A percentile compares a stretch with the other conserved stretches of the same genome.
Evolutionary conservation across 2,329 filamentous ascomycete genomes (phyloP).

Genomic region (Botryotinia calthae): DNA sequence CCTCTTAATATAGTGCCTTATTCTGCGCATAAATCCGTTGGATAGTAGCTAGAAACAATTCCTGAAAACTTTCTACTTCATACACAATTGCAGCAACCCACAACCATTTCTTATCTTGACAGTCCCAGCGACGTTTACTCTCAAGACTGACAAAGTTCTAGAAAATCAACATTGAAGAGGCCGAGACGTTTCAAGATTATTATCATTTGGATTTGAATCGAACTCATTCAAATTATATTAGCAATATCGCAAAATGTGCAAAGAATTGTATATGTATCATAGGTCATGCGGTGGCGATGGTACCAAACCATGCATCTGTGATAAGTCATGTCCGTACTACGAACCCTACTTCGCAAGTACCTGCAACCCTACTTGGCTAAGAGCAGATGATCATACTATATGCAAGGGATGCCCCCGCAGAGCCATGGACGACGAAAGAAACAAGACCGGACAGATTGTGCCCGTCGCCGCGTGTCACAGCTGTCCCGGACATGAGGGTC

Average conservation of each 20-base stretch:
- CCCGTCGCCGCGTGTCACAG: background rate
- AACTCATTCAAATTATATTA: background rate
- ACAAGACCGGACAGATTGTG: background rate
- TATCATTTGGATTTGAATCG: background rate
- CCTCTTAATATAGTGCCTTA: background rate
- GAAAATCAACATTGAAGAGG: background rate
- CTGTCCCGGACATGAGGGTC: background rate
- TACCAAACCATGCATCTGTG: background rate
- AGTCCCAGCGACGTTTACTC: too few relatives aligned
- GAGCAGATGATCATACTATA: background rate
- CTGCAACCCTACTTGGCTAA: background rate
- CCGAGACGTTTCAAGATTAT: background rate
- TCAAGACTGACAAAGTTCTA: background rate
- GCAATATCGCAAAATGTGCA: background rate
- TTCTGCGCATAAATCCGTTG: too few relatives aligned
- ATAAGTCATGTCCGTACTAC: background rate
- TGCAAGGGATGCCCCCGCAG: background rate
- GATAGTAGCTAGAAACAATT: too few relatives aligned
- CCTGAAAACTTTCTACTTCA: too few relatives aligned
- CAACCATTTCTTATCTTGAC: too few relatives aligned
- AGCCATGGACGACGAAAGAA: background rate
- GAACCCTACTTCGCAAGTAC: background rate
- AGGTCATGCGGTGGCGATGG: background rate
- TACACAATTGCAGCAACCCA: too few relatives aligned
- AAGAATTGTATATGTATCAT: background rate